Evolutionary conservation across 1,284 basidiomycete genomes (phyloP), one percentile per base, ranked within the genome.

Genomic region (Laetiporus sulphureus): DNA sequence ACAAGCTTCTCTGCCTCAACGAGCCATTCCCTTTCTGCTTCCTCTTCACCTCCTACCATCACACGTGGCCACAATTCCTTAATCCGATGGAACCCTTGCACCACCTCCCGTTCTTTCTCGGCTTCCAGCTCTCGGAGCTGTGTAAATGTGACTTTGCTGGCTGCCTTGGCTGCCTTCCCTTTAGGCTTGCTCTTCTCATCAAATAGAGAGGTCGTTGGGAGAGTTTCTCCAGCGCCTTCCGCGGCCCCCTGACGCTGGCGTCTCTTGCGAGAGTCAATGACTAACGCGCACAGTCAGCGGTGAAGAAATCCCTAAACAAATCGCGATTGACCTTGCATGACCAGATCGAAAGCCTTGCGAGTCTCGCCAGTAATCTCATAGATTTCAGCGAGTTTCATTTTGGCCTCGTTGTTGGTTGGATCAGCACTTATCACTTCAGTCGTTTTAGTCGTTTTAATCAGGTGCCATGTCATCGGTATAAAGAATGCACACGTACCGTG

Each of bases 381-480:
- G 15, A 94, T 79, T 46, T 90, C 88, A 0, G 94, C 94, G 0
- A 97, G 73, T 50, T 87, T 84, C 75, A 93, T 83, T 59, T 90
- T 90, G 5, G 83, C 83, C 21, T 93, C 86, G 49, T 82, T 78
- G 51, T 91, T 77, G 3, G 74, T 71, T 0, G 86, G 81, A 56
- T 91, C 83, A 1, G 76, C 78, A 3, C 75, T 67, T 15, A 86
- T 72, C 13, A 96, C 92, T 89, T 50, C 11, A 23, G 19, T 18
- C 22, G 24, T 32, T 47, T 27, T 7, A 27, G 25, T n/a, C n/a
- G n/a, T n/a, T n/a, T n/a, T n/a, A 27, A 27, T 7, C 13, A 27
- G 13, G 25, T 27, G 8, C 7, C 13, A 27, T 27, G 25, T 13
- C 25, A 13, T 13, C 7, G 13, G 15, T 16, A 10, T 3, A 37